Base-by-base conservation (phyloP, 305 asterid species). In the Petunia hybrid region DNA sequence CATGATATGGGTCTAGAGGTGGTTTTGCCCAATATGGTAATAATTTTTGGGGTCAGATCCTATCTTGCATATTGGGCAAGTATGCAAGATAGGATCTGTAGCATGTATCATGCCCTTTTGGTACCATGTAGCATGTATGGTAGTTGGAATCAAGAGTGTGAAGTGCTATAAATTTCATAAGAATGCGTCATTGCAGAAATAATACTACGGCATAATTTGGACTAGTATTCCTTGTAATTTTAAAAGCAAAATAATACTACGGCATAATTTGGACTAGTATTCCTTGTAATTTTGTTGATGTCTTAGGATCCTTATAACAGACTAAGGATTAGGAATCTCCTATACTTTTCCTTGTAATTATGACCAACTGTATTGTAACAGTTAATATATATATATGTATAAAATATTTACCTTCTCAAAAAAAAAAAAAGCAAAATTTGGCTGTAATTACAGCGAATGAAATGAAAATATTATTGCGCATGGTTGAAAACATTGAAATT, bases 1-100 rank as follows among this genome's bases (percentile, higher is more conserved):
- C n/a, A 53, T 53, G 2, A 45, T 70, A 70, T 70, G 77, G 77
- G 60, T 45, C 42, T 70, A 9, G 77, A 45, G 2, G 10, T 22
- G 6, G 22, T 31, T 3, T 4, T 57, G 3, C 22, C 53, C 8
- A 46, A 9, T 46, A 70, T 45, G 42, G 45, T 69, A 22, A 57
- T 22, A 22, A 5, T 22, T 45, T 43, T 9, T 45, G 5, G 12
- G 41, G 14, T 22, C 77, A 70, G 39, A 22, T 46, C 22, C 48
- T 70, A 70, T 22, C 4, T 6, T 45, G 77, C 77, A 43, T 45
- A 22, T 22, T 22, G 31, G 31, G 31, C 31, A 22, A 22, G 31
- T 22, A 22, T 22, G 31, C 31, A 22, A 22, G 31, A 22, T 22
- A 22, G 31, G 31, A 22, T 22, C 31, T 22, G 31, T 22, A 22